Evolutionary conservation across 768 basidiomycete species (phyloP).

Genomic region (Infundibulicybe gibba): DNA sequence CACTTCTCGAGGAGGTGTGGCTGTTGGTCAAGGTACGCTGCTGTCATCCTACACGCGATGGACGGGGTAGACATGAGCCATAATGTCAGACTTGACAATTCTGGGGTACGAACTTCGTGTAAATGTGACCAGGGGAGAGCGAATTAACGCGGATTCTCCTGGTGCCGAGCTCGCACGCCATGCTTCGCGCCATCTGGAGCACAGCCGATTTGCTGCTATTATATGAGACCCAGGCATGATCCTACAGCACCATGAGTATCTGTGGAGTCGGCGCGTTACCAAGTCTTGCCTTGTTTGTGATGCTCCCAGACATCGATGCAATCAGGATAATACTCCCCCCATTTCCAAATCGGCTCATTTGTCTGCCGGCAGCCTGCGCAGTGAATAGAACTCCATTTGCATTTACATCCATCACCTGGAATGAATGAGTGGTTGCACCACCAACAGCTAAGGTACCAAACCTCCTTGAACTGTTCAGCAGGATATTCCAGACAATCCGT

Average conservation of each 20-base stretch:
- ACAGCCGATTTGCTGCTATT: slow-evolving; percentile 78
- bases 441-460: slow-evolving; percentile 15
- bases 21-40: slow-evolving; percentile 61
- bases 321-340: slow-evolving; percentile 45
- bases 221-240: slow-evolving; percentile 74
- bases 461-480: slow-evolving; percentile 60
- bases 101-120: slow-evolving; percentile 48
- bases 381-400: slow-evolving; percentile 44
- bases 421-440: neutral
- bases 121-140: slow-evolving; percentile 75
- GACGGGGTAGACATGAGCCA: neutral
- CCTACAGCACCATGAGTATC: slow-evolving; percentile 25
- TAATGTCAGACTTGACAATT: neutral
- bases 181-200: slow-evolving; percentile 75
- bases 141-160: slow-evolving; percentile 70
- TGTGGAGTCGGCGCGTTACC: neutral
- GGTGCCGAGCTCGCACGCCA: slow-evolving; percentile 75
- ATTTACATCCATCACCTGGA: slow-evolving; percentile 51
- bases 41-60: slow-evolving; percentile 59
- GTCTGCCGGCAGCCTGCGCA: slow-evolving; percentile 45
- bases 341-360: slow-evolving; percentile 38
- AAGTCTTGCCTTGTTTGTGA: slow-evolving; percentile 61
- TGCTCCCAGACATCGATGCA: slow-evolving; percentile 55
- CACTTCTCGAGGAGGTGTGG: slow-evolving; percentile 63
- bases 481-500: slow-evolving; percentile 66